Evolutionary conservation across 257 asterid species (phyloP), one percentile per base, ranked within the genome.

Genomic region (Cynanchum wilfordii): DNA sequence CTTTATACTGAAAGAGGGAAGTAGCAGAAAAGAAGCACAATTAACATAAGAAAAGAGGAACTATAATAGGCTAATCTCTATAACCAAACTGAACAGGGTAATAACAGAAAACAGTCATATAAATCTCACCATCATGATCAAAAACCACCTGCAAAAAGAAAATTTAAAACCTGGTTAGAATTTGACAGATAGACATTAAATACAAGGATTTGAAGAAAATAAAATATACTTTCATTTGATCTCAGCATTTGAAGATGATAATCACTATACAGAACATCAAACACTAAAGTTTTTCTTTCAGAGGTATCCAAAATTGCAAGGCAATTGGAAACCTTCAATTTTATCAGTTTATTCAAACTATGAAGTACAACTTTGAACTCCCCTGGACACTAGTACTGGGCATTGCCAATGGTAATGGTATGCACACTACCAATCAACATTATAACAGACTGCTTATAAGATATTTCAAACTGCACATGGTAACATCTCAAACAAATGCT

Each of bases 51-150:
- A 16, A 38, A 66, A 66, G 70, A 66, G 44, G 10, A 10, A 38
- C 29, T 66, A 40, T 33, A n/a, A 36, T 44, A 10, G 54, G 19
- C n/a, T 22, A 22, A n/a, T 30, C 40, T 67, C 33, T 7, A 36
- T 36, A 64, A 36, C 27, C 49, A 64, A 64, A 19, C 13, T 33
- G 10, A 63, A 64, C 15, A 56, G 69, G 25, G 25, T 54, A 30
- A 69, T 70, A 62, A 30, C 33, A 70, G 63, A 66, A 70, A 7
- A 49, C 30, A 20, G 59, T 13, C 15, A 29, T 52, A 79, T 44
- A 74, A 50, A 78, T 44, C 99, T 85, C 85, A 94, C 99, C 99
- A 78, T 90, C 93, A 82, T 94, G 89, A 76, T 91, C 99, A 76
- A 94, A 94, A 79, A 91, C 95, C 78, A 94, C 97, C 98, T 94